Evolutionary conservation across 805 yeast genomes (phyloP).

Genomic region (Candida insectorum): DNA sequence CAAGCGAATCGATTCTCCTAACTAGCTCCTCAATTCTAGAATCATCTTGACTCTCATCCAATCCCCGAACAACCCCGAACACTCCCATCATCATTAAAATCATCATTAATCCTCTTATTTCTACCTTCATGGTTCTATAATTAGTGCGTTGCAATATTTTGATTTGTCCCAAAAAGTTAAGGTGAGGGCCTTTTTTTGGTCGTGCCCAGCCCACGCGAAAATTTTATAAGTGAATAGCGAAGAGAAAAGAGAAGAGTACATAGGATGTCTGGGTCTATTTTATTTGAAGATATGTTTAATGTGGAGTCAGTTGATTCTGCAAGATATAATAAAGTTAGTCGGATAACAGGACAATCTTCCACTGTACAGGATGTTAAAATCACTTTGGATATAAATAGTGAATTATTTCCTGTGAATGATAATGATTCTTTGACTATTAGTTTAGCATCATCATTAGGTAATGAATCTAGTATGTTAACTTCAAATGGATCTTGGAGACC

Average conservation of each 20-base stretch:
- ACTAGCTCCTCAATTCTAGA: constrained; percentile 1
- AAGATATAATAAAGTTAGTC: constrained; percentile 86
- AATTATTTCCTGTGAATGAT: constrained; percentile 77
- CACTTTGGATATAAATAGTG: constrained; percentile 87
- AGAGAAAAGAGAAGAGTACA: too few relatives aligned
- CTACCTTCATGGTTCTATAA: too few relatives aligned
- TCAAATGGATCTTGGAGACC: constrained; percentile 75
- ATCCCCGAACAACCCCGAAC: background rate
- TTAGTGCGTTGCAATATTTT: too few relatives aligned
- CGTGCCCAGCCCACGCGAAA: too few relatives aligned
- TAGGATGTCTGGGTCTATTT: constrained; percentile 48
- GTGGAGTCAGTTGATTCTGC: constrained; percentile 82
- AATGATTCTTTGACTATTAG: constrained; percentile 83
- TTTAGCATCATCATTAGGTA: constrained; percentile 70
- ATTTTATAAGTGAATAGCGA: too few relatives aligned
- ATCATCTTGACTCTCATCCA: background rate
- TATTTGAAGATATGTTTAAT: constrained; percentile 90
- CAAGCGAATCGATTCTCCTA: constrained; percentile 1
- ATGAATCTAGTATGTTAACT: constrained; percentile 41
- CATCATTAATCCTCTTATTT: too few relatives aligned
- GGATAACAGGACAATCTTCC: constrained; percentile 84
- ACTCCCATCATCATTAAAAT: too few relatives aligned
- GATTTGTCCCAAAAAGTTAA: background rate
- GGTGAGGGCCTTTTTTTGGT: background rate
- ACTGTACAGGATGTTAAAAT: constrained; percentile 76